A percentile compares a stretch with the other conserved stretches of the same genome.
These are phyloP conservation scores for Talaromyces islandicus DNA, from an alignment of 2,329 filamentous ascomycete species.

Conservation along the genomic window DNA sequence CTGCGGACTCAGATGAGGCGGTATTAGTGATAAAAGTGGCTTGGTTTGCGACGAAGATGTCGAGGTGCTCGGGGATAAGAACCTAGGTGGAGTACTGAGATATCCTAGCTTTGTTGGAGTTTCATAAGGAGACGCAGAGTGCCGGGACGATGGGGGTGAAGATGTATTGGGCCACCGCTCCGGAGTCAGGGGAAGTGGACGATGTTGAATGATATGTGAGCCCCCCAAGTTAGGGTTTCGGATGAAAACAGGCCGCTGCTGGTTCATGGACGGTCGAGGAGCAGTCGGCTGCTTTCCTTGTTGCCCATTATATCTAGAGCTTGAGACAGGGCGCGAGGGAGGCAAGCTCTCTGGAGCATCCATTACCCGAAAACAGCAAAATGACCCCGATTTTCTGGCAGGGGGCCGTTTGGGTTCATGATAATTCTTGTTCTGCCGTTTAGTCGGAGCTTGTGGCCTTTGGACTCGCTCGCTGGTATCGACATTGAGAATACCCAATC, in stretches of 20 bases:
- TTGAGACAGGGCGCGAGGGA: conserved; percentile 18
- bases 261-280: conserved; percentile 6
- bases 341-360: conserved; percentile 21
- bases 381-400: conserved; percentile 12
- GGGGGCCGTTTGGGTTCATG: not conserved
- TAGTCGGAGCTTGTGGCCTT: conserved; percentile 13
- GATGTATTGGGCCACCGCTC: conserved; percentile 12
- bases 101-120: conserved; percentile 7
- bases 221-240: conserved; percentile 2
- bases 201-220: conserved; percentile 6
- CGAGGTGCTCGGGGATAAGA: conserved; percentile 14
- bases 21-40: conserved; percentile 61
- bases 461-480: conserved; percentile 26
- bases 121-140: conserved; percentile 2
- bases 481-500: conserved; percentile 68
- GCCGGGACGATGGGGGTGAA: conserved; percentile 3
- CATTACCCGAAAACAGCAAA: conserved; percentile 30
- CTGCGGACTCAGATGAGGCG: conserved; percentile 58
- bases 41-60: conserved; percentile 33
- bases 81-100: conserved; percentile 4
- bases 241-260: conserved; percentile 10
- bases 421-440: conserved; percentile 1
- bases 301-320: conserved; percentile 7
- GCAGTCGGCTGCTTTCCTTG: not conserved
- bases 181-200: conserved; percentile 8